Evolutionary conservation across 176 grass and related monocot genomes (phyloP), one percentile per base, ranked within the genome.

Genomic region (Raddia guianensis): DNA sequence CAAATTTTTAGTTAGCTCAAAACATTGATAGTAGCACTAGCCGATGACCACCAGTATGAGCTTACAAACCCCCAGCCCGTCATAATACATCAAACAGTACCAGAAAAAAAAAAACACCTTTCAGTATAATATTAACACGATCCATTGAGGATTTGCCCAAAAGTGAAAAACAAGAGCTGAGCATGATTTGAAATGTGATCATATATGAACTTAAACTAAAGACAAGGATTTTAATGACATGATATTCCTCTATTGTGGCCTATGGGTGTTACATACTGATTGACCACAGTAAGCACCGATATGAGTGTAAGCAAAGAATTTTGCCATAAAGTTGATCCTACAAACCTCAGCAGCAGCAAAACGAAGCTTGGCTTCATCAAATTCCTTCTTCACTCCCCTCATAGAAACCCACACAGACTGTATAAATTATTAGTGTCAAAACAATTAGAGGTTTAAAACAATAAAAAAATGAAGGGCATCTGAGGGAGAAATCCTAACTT

Each of bases 321-420:
- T 70, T 44, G 4, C 53, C 48, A 16, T 47, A 45, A 72, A 74
- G 9, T 60, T 78, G 59, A 64, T 76, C 73, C 42, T 56, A 53
- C 87, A 67, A 78, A 98, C 95, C 95, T 98, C 95, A 78, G 95
- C 89, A 91, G 91, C 92, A 79, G 95, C 90, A 78, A 98, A 98
- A 45, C 90, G 95, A 83, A 98, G 89, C 72, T 98, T 98, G 63
- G 85, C 92, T 87, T 94, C 95, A 91, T 98, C 92, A 89, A 91
- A 87, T 91, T 94, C 95, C 86, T 92, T 98, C 55, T 82, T 89
- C 55, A 88, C 87, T 86, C 95, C 95, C 81, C 90, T 81, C 63
- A 88, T 53, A 77, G 92, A 87, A 72, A 92, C 90, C 92, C 95
- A 98, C 35, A 94, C 91, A 19, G 90, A 94, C 95, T 98, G 86